Conservation (phyloP, 345 rosid species). For the Raphanus raphanistrum region DNA sequence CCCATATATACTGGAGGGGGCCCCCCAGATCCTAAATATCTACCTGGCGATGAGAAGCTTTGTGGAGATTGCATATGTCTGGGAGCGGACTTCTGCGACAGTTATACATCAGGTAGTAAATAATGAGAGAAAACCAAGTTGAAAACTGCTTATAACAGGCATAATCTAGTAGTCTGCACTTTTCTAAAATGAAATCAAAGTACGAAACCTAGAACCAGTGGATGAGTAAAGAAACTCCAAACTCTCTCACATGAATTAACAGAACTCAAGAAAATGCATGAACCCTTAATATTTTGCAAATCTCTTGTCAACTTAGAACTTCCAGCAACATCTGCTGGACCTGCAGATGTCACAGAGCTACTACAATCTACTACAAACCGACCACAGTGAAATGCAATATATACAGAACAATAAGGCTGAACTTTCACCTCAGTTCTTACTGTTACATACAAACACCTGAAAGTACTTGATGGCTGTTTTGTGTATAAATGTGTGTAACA, state of each 20-base stretch:
- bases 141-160: neutral
- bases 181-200: neutral
- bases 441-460: neutral
- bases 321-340: conserved; percentile 1
- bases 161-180: neutral
- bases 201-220: neutral
- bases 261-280: neutral
- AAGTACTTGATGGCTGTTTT: neutral
- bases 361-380: neutral
- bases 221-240: neutral
- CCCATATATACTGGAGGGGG: conserved; percentile 88
- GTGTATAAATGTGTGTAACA: neutral
- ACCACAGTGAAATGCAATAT: neutral
- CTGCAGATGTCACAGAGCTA: neutral
- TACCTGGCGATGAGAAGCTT: conserved; percentile 65
- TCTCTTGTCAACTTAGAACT: neutral
- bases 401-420: neutral
- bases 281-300: neutral
- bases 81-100: conserved; percentile 69
- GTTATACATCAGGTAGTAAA: conserved; percentile 2
- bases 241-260: neutral
- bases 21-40: conserved; percentile 75
- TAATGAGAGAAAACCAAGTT: conserved; percentile 19
- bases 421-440: neutral
- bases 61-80: conserved; percentile 73